A percentile compares a stretch with the other conserved stretches of the same genome.
Evolutionary conservation across 1,139 yeast species (phyloP).

Genomic region (Saccharomycopsis crataegensis): DNA sequence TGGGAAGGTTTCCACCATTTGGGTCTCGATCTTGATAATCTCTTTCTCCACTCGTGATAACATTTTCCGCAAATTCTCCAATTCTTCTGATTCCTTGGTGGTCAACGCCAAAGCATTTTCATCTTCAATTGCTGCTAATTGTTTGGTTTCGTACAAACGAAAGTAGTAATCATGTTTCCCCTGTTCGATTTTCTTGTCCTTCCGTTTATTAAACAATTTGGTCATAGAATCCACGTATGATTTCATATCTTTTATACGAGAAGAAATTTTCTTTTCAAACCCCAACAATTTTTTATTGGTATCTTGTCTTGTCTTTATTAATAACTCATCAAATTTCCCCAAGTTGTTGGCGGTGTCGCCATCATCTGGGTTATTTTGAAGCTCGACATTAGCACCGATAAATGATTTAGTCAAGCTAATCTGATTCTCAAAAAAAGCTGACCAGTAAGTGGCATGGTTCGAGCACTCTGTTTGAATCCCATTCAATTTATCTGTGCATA

Average conservation of each 20-base stretch:
- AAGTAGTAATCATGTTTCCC: constrained; percentile 23
- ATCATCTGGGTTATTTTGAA: constrained; percentile 16
- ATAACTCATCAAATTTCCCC: constrained; percentile 22
- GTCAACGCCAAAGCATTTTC: constrained; percentile 16
- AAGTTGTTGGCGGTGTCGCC: constrained; percentile 21
- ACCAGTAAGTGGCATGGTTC: constrained; percentile 25
- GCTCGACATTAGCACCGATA: background rate
- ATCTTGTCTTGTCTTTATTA: constrained; percentile 30
- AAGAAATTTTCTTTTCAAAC: constrained; percentile 32
- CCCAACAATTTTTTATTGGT: constrained; percentile 27
- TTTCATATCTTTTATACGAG: constrained; percentile 35
- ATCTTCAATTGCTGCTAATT: constrained; percentile 3
- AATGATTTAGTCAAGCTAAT: constrained; percentile 13
- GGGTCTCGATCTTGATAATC: constrained; percentile 10
- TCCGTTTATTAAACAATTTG: constrained; percentile 39
- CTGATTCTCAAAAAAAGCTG: constrained; percentile 20
- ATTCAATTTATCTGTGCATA: constrained; percentile 10
- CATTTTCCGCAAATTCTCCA: constrained; percentile 6
- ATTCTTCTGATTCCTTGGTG: constrained; percentile 13
- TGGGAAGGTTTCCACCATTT: constrained; percentile 17
- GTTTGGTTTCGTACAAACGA: constrained; percentile 11
- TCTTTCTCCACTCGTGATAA: constrained; percentile 9
- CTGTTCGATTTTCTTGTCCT: constrained; percentile 36
- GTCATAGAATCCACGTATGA: constrained; percentile 32
- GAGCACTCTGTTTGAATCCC: constrained; percentile 10